A percentile compares a stretch with the other conserved stretches of the same genome.
phyloP scores from a whole-genome alignment of 805 yeast species.

The Kodamaea neixiangensis region DNA sequence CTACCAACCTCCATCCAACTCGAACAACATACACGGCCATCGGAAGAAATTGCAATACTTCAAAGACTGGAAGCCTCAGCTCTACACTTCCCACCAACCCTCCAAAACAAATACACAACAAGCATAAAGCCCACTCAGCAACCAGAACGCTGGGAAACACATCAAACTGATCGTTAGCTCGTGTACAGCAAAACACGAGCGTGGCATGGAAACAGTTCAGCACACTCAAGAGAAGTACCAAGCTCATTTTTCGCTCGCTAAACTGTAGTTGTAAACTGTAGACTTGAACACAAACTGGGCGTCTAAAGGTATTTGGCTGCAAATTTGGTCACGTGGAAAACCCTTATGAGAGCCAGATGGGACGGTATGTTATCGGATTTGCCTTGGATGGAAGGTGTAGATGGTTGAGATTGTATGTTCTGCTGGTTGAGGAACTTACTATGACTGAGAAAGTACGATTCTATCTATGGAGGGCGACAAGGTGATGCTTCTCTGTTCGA shows the following conservation, averaged over 20 bases:
- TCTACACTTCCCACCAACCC: background rate
- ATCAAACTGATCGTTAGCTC: background rate
- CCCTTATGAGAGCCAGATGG: no score
- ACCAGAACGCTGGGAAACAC: background rate
- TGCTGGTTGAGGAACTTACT: no score
- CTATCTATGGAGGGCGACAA: no score
- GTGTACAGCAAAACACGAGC: background rate
- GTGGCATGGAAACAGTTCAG: background rate
- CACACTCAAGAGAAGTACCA: background rate
- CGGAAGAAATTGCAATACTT: background rate
- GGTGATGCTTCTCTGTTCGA: no score
- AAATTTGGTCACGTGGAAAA: background rate
- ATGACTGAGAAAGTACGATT: no score
- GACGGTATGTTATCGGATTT: no score
- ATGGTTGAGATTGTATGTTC: no score
- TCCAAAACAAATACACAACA: background rate
- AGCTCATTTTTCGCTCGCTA: background rate
- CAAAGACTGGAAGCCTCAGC: background rate
- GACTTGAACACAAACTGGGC: background rate
- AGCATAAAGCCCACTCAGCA: background rate
- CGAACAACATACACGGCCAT: background rate
- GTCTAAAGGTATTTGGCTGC: background rate
- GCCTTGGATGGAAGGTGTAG: no score
- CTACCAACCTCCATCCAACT: background rate
- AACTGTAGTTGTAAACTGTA: conserved; percentile 3